A percentile compares a stretch with the other conserved stretches of the same genome.
Conservation (phyloP, 2,329 filamentous ascomycete species). For the Fusarium protoensiforme region DNA sequence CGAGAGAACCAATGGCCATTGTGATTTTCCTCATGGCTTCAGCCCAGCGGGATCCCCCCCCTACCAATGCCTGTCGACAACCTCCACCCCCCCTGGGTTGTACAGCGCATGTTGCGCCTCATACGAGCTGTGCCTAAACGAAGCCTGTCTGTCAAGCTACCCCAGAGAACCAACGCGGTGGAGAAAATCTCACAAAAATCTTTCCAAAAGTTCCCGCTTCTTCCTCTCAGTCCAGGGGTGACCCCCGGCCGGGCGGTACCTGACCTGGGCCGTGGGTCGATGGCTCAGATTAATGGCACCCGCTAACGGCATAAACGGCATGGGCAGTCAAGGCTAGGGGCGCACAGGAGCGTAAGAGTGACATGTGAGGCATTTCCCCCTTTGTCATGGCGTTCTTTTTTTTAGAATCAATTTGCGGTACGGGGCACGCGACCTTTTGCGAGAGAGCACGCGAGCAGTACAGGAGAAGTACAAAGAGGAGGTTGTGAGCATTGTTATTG, state of each 20-base stretch:
- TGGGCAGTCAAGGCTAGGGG: neutral
- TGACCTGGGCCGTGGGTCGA: neutral
- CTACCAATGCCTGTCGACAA: neutral
- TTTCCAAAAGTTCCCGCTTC: neutral
- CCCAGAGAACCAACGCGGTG: neutral
- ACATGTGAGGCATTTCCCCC: slow-evolving; percentile 3
- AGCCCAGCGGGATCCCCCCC: neutral
- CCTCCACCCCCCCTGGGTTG: neutral
- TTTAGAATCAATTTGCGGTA: neutral
- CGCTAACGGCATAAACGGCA: neutral
- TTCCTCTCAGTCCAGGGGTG: neutral
- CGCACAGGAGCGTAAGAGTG: neutral
- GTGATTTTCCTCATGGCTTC: neutral
- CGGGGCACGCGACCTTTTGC: neutral
- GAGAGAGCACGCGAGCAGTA: neutral
- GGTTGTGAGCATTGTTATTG: neutral
- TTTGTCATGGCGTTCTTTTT: neutral
- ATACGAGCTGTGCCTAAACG: slow-evolving; percentile 1
- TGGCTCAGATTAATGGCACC: neutral
- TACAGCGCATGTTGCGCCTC: neutral
- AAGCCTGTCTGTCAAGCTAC: neutral
- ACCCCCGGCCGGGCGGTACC: neutral
- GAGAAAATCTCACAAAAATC: neutral
- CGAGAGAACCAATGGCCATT: neutral
- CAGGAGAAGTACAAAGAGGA: neutral